These are phyloP conservation scores for Claviceps pazoutovae DNA, from an alignment of 2,329 filamentous ascomycete genomes.

Conservation along the genomic window DNA sequence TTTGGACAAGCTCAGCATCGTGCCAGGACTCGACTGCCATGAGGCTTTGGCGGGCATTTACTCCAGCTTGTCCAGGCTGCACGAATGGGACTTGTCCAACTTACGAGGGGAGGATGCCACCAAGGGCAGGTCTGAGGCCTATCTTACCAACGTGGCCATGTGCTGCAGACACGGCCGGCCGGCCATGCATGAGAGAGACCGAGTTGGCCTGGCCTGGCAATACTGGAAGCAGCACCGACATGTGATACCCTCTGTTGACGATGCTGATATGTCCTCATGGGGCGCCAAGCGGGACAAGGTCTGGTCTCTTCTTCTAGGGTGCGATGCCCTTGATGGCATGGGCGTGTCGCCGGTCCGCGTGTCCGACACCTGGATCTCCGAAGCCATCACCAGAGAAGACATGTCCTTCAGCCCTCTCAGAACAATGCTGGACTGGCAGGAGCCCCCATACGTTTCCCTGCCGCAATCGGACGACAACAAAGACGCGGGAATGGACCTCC, in stretches of 20 bases:
- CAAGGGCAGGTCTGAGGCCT: slow-evolving; percentile 31
- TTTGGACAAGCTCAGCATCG: slow-evolving; percentile 57
- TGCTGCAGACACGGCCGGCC: slow-evolving; percentile 59
- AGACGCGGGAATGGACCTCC: slow-evolving; percentile 37
- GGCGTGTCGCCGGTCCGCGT: slow-evolving; percentile 49
- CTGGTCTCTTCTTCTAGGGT: slow-evolving; percentile 58
- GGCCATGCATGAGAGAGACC: slow-evolving; percentile 52
- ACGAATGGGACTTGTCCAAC: slow-evolving; percentile 53
- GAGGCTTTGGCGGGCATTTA: slow-evolving; percentile 64
- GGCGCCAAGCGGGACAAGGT: slow-evolving; percentile 32
- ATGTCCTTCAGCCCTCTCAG: slow-evolving; percentile 27
- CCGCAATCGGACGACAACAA: slow-evolving; percentile 30
- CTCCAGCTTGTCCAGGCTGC: slow-evolving; percentile 53
- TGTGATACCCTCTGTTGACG: slow-evolving; percentile 23
- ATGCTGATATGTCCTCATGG: slow-evolving; percentile 19
- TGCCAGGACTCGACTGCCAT: slow-evolving; percentile 58
- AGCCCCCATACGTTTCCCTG: slow-evolving; percentile 52
- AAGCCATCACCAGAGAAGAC: slow-evolving; percentile 45
- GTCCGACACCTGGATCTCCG: slow-evolving; percentile 61
- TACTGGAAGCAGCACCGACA: slow-evolving; percentile 60
- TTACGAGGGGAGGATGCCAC: slow-evolving; percentile 35
- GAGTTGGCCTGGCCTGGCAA: slow-evolving; percentile 56
- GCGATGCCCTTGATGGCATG: slow-evolving; percentile 33
- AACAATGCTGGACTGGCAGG: slow-evolving; percentile 53
- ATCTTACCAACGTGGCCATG: slow-evolving; percentile 43